phyloP scores from a whole-genome alignment of 805 yeast genomes.

The Myxozyma neotropica region DNA sequence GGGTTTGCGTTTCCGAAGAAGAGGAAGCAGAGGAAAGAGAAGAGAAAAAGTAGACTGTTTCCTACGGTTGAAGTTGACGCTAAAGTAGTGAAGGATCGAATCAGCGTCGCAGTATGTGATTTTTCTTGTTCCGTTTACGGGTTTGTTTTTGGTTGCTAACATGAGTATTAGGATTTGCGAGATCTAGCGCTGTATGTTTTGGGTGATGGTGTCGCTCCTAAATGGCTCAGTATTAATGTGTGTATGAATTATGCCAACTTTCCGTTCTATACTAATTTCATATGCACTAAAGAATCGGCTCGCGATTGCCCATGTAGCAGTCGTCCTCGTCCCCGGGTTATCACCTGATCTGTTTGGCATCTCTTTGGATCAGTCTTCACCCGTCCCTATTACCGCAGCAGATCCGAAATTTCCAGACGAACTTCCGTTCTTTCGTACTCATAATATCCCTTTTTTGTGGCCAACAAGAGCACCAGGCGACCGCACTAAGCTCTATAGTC shows the following conservation, averaged over 20 bases:
- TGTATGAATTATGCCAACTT: neutral
- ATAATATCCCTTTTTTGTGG: slow-evolving; percentile 41
- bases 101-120: slow-evolving; percentile 36
- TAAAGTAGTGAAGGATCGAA: slow-evolving; percentile 7
- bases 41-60: slow-evolving; percentile 35
- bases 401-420: slow-evolving; percentile 11
- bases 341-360: slow-evolving; percentile 50
- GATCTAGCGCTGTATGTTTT: slow-evolving; percentile 51
- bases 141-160: neutral
- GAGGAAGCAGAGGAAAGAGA: slow-evolving; percentile 35
- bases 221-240: slow-evolving; percentile 51
- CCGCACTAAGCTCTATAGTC: slow-evolving; percentile 56
- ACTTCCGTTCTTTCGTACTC: slow-evolving; percentile 44
- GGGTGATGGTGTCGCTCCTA: slow-evolving; percentile 50
- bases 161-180: slow-evolving; percentile 44
- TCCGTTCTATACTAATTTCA: slow-evolving; percentile 3
- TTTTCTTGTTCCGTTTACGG: neutral
- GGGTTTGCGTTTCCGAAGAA: slow-evolving; percentile 30
- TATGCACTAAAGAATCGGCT: slow-evolving; percentile 48
- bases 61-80: slow-evolving; percentile 33
- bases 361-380: slow-evolving; percentile 26
- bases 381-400: slow-evolving; percentile 24
- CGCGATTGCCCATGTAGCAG: slow-evolving; percentile 56
- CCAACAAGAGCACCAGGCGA: slow-evolving; percentile 70
- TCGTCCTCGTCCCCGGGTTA: slow-evolving; percentile 69